These are phyloP conservation scores for Arthrobotrys musiformis DNA, from an alignment of 2,329 filamentous ascomycete genomes.

Conservation along the genomic window DNA sequence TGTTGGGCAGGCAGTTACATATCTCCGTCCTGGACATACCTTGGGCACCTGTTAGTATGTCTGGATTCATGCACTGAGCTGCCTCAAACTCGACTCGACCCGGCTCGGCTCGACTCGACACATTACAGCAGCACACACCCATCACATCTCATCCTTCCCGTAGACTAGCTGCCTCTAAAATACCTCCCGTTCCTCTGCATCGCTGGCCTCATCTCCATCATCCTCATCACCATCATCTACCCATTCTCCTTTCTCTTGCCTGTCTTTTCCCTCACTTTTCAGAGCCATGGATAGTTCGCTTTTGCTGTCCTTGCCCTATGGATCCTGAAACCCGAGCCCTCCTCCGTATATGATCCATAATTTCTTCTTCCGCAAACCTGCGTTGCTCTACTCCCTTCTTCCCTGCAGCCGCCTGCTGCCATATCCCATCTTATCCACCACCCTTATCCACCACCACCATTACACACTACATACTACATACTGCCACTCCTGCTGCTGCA, in stretches of 20 bases:
- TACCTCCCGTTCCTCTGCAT: not conserved
- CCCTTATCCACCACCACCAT: constrained; percentile 9
- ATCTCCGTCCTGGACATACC: not conserved
- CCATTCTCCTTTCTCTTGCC: not conserved
- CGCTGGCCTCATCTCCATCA: not conserved
- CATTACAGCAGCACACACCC: too few relatives aligned
- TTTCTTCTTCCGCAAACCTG: constrained; percentile 41
- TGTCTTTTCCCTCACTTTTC: not conserved
- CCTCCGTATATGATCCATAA: constrained; percentile 12
- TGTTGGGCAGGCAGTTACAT: not conserved
- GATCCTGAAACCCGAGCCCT: constrained; percentile 30
- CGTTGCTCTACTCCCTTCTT: constrained; percentile 31
- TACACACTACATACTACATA: not conserved
- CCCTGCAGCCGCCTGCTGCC: constrained; percentile 17
- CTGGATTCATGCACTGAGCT: not conserved
- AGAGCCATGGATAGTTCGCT: not conserved
- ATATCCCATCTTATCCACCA: constrained; percentile 7
- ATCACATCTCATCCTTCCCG: not conserved
- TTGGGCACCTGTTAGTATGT: too few relatives aligned
- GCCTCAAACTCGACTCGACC: not conserved
- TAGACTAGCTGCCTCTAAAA: not conserved
- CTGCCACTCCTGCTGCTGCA: not conserved
- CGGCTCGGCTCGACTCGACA: not conserved
- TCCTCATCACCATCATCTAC: not conserved
- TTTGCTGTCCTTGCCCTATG: constrained; percentile 21